Evolutionary conservation across 2,329 filamentous ascomycete genomes (phyloP).

Genomic region (Coniochaeta prunicola): DNA sequence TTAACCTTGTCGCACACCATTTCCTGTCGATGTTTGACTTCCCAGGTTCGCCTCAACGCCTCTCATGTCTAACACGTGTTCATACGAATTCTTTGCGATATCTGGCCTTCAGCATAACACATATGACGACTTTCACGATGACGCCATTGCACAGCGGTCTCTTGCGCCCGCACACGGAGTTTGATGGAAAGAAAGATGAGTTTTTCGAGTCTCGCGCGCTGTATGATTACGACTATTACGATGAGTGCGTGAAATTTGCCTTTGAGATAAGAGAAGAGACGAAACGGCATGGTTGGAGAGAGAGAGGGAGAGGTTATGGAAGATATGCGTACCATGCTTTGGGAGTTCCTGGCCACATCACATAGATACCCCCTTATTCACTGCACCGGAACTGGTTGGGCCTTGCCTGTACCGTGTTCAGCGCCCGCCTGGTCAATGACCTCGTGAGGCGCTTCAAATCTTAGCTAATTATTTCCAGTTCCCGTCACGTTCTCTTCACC

Average conservation of each 20-base stretch:
- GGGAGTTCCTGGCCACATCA: neutral
- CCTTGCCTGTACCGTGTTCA: neutral
- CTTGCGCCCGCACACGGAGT: neutral
- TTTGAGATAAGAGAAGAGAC: neutral
- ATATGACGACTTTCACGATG: neutral
- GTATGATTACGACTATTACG: neutral
- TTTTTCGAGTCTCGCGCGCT: too few species aligned
- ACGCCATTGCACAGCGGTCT: neutral
- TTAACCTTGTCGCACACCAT: neutral
- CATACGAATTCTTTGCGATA: neutral
- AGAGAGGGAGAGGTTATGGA: neutral
- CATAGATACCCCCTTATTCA: constrained; percentile 1
- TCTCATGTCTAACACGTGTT: neutral
- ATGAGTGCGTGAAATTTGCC: neutral
- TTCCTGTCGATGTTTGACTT: neutral
- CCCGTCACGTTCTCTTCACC: neutral
- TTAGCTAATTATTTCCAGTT: neutral
- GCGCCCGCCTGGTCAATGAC: neutral
- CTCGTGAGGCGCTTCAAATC: neutral
- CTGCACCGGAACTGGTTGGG: neutral
- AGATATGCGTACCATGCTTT: neutral
- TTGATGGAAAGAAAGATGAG: neutral
- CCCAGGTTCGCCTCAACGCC: neutral
- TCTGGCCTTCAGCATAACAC: neutral
- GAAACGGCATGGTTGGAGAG: neutral